Percentiles rank a stretch among this genome's conserved stretches.
These are phyloP conservation scores for Coemansia sp. DNA, from an alignment of 192 early-diverging fungal species.

Conservation along the genomic window DNA sequence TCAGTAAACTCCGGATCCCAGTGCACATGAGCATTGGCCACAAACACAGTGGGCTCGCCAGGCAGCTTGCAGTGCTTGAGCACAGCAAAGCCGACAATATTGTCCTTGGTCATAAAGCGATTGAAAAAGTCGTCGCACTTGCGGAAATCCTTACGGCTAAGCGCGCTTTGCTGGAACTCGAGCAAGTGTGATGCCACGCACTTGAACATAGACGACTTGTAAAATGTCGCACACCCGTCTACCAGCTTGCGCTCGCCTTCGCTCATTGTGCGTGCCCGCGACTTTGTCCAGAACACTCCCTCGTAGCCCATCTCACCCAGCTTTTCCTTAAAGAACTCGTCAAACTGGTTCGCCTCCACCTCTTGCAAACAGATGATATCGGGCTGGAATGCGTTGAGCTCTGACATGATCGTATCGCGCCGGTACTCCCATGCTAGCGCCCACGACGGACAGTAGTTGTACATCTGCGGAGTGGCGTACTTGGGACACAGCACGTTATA, in stretches of 20 bases:
- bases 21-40: slow-evolving; percentile 90
- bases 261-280: slow-evolving; percentile 90
- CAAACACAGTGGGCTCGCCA: slow-evolving; percentile 68
- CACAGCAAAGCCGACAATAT: slow-evolving; percentile 83
- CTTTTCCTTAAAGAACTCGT: slow-evolving; percentile 83
- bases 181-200: slow-evolving; percentile 84
- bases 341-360: slow-evolving; percentile 83
- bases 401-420: slow-evolving; percentile 82
- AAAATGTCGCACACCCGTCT: slow-evolving; percentile 97
- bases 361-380: slow-evolving; percentile 97
- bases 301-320: slow-evolving; percentile 77
- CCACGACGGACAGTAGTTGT: slow-evolving; percentile 96
- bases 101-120: slow-evolving; percentile 97
- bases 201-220: slow-evolving; percentile 79
- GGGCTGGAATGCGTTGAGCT: slow-evolving; percentile 83
- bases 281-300: slow-evolving; percentile 93
- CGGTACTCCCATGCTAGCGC: slow-evolving; percentile 93
- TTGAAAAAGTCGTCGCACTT: slow-evolving; percentile 95
- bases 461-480: slow-evolving; percentile 85
- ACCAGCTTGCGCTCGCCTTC: slow-evolving; percentile 85
- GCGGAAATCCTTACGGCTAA: slow-evolving; percentile 85
- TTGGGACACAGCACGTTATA: slow-evolving; percentile 93
- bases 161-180: slow-evolving; percentile 94
- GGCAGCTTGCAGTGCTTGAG: slow-evolving; percentile 78
- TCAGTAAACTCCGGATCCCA: slow-evolving; percentile 93